phyloP scores from a whole-genome alignment of 768 basidiomycete species.

The Mycena venus region DNA sequence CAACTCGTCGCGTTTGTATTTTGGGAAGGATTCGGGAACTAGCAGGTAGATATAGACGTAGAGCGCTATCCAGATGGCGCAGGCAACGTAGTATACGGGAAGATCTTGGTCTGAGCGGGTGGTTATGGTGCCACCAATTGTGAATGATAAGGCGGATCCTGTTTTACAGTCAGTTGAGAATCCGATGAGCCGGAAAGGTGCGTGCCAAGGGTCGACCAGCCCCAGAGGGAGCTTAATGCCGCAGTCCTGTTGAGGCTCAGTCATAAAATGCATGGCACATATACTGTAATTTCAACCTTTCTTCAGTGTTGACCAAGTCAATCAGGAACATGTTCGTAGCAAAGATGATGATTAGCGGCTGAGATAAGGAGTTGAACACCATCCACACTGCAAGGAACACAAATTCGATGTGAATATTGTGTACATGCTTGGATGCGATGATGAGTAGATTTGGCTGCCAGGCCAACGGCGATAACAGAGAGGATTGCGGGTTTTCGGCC shows the following conservation, averaged over 20 bases:
- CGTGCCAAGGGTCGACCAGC: conserved; percentile 22
- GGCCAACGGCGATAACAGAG: conserved; percentile 13
- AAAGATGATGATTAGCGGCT: conserved; percentile 22
- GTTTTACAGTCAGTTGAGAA: background rate
- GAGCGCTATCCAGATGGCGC: conserved; percentile 5
- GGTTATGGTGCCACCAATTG: conserved; percentile 26
- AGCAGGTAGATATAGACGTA: conserved; percentile 3
- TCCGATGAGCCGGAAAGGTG: background rate
- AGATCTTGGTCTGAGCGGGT: conserved; percentile 4
- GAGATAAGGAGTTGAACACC: conserved; percentile 20
- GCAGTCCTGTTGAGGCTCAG: background rate
- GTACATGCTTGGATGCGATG: background rate
- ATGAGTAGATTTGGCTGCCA: conserved; percentile 19
- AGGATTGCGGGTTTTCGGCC: conserved; percentile 26
- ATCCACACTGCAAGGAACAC: conserved; percentile 14
- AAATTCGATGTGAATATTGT: background rate
- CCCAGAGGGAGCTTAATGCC: conserved; percentile 24
- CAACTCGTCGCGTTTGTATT: conserved; percentile 25
- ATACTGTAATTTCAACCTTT: conserved; percentile 12
- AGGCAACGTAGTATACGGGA: conserved; percentile 9
- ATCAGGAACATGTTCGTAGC: conserved; percentile 24
- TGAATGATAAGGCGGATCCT: conserved; percentile 24
- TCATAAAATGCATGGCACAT: background rate
- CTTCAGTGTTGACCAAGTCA: conserved; percentile 15
- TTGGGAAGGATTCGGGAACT: conserved; percentile 25